Conservation (phyloP, 2,329 filamentous ascomycete species). For the Fusarium sp. region DNA sequence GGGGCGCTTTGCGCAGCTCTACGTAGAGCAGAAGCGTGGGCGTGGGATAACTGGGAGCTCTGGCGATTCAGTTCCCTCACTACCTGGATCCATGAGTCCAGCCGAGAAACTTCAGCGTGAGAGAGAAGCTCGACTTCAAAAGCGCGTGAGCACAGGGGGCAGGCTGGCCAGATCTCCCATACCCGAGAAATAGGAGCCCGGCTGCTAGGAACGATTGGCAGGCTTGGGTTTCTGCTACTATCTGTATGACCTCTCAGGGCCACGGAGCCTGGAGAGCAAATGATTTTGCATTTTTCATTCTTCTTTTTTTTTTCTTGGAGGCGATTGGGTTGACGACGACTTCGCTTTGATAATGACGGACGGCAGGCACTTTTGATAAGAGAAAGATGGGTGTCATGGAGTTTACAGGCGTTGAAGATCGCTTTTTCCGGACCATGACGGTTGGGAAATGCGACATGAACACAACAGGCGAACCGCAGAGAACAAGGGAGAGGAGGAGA, state of each 20-base stretch:
- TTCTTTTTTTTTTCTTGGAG: slow-evolving; percentile 9
- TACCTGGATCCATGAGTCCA: slow-evolving; percentile 62
- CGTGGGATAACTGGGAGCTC: slow-evolving; percentile 57
- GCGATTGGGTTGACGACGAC: slow-evolving; percentile 26
- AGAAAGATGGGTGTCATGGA: slow-evolving; percentile 39
- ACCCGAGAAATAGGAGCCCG: slow-evolving; percentile 68
- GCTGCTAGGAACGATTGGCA: slow-evolving; percentile 54
- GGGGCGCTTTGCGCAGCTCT: slow-evolving; percentile 81
- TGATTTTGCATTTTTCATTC: slow-evolving; percentile 9
- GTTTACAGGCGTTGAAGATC: slow-evolving; percentile 41
- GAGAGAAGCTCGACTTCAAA: slow-evolving; percentile 77
- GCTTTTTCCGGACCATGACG: slow-evolving; percentile 18
- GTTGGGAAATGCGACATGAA: slow-evolving; percentile 16
- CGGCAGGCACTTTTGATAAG: slow-evolving; percentile 37
- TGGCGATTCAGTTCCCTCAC: slow-evolving; percentile 70
- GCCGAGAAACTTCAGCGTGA: slow-evolving; percentile 69
- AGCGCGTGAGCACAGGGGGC: slow-evolving; percentile 82
- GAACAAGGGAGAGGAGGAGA: slow-evolving; percentile 26
- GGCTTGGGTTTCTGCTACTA: slow-evolving; percentile 53
- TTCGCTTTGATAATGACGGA: slow-evolving; percentile 36
- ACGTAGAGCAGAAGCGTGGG: slow-evolving; percentile 82
- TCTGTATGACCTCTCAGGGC: slow-evolving; percentile 46
- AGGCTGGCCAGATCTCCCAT: slow-evolving; percentile 75
- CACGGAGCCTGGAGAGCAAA: slow-evolving; percentile 39
- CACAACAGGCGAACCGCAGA: slow-evolving; percentile 8